Base-by-base conservation (phyloP, 179 eudicot genomes). In the Beta macrorhiza region DNA sequence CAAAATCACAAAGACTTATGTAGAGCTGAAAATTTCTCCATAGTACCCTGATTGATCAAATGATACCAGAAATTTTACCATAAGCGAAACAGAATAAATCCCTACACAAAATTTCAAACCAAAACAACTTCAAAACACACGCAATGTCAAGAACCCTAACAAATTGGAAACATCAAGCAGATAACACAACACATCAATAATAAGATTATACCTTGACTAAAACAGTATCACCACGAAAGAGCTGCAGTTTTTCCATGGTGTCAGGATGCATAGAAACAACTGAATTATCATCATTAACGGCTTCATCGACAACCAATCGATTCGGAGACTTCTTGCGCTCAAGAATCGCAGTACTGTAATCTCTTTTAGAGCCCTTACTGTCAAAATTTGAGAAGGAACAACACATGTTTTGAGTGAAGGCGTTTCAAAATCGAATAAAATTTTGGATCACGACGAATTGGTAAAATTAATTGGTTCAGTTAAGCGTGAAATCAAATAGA, bases 221-320 rank as follows among this genome's bases (percentile, higher is more conserved):
- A 49, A 71, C 75, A 20, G 75, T 71, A 71, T 71, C 75, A n/a
- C 75, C 75, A 14, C 56, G 75, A 29, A 71, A 71, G 14, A 71
- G 75, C 75, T 71, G 55, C 13, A 71, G 75, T 11, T 71, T 71
- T 49, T 71, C 75, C 75, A 71, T 71, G 29, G 75, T 71, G 20
- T 45, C 57, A 47, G 75, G 75, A 15, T 71, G 75, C 75, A 71
- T 45, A 49, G 75, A 49, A 71, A 71, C 56, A 49, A 71, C 75
- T 6, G 75, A 47, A 71, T 71, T 71, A 20, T 71, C 75, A 49
- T 71, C 75, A 19, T 45, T 71, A 25, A 49, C 75, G 29, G 75
- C 75, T 49, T 71, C 75, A 49, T 71, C 75, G 19, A 71, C 75
- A 49, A 71, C 75, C 25, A 71, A 45, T 7, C 74, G 74, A 45